Base-by-base conservation (phyloP, 202 grass and related monocot genomes). In the Musa balbisiana region DNA sequence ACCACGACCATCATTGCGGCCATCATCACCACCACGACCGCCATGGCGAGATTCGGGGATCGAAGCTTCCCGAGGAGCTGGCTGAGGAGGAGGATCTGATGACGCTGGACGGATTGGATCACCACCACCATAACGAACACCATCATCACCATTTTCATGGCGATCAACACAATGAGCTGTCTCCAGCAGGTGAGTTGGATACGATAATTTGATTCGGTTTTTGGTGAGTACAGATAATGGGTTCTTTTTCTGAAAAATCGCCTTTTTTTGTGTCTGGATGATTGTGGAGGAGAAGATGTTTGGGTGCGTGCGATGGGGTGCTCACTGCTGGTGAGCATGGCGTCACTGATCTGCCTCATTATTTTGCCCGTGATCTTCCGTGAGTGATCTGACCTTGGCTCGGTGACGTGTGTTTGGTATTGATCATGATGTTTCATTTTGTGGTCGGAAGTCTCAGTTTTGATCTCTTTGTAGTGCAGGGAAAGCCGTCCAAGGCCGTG, bases 81-180 rank as follows among this genome's bases (percentile, higher is more conserved):
- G 91, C 91, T 1, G 95, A 94, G 85, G 91, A 92, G 85, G 87
- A 88, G 85, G 89, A 99, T 99, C 95, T 99, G 89, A 85, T 81
- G 78, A 82, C 77, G 75, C 64, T 90, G 51, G 89, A 99, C 2
- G 71, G 73, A 73, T 79, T 85, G 27, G 85, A 80, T 17, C 78
- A 59, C 53, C 58, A 79, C 55, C 73, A 79, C n/a, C 65, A 75
- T n/a, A 71, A 85, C 10, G 11, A 76, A 3, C 74, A 76, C 33
- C 62, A 82, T 24, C 77, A 84, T 2, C 50, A 83, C n/a, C 62
- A 82, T 51, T 60, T 27, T 63, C 86, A 85, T 82, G 82, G 66
- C 52, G 83, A 81, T 76, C 64, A 72, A 23, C 81, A 80, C 26
- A 27, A 17, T 20, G 86, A 88, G 54, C n/a, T 26, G 10, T 88